Conservation (phyloP, 2,329 filamentous ascomycete genomes). For the Exophiala mesophila region DNA sequence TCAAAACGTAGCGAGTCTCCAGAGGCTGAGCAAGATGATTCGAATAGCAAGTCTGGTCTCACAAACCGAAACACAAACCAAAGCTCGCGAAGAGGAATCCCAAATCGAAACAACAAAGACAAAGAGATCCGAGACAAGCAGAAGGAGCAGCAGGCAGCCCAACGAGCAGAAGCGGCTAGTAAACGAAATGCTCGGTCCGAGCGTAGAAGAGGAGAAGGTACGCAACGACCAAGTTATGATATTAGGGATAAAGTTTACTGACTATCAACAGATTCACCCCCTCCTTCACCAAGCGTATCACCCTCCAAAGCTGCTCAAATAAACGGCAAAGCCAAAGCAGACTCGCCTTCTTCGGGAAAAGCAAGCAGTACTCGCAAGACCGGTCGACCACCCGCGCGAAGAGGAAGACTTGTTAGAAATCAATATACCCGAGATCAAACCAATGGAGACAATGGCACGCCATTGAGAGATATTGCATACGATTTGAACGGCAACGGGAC, state of each 20-base stretch:
- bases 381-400: slow-evolving; percentile 60
- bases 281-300: slow-evolving; percentile 59
- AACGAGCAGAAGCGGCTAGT: slow-evolving; percentile 67
- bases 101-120: slow-evolving; percentile 49
- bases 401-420: slow-evolving; percentile 66
- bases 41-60: slow-evolving; percentile 29
- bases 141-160: slow-evolving; percentile 66
- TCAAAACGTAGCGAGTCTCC: slow-evolving; percentile 44
- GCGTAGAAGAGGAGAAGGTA: slow-evolving; percentile 75
- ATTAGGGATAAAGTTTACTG: too few species aligned
- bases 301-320: slow-evolving; percentile 40
- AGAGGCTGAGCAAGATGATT: slow-evolving; percentile 59
- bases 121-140: slow-evolving; percentile 44
- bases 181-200: slow-evolving; percentile 80
- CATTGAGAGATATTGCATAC: slow-evolving; percentile 28
- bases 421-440: slow-evolving; percentile 77
- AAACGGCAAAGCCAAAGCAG: slow-evolving; percentile 40
- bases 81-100: slow-evolving; percentile 53
- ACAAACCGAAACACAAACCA: slow-evolving; percentile 40
- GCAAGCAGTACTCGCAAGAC: slow-evolving; percentile 57
- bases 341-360: slow-evolving; percentile 36
- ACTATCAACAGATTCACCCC: slow-evolving; percentile 64
- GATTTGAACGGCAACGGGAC: slow-evolving; percentile 24
- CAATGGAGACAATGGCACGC: slow-evolving; percentile 45
- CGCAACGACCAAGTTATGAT: slow-evolving; percentile 21